Evolutionary conservation across 1,139 yeast species (phyloP), one percentile per base, ranked within the genome.

Genomic region (Lodderomyces margitis): DNA sequence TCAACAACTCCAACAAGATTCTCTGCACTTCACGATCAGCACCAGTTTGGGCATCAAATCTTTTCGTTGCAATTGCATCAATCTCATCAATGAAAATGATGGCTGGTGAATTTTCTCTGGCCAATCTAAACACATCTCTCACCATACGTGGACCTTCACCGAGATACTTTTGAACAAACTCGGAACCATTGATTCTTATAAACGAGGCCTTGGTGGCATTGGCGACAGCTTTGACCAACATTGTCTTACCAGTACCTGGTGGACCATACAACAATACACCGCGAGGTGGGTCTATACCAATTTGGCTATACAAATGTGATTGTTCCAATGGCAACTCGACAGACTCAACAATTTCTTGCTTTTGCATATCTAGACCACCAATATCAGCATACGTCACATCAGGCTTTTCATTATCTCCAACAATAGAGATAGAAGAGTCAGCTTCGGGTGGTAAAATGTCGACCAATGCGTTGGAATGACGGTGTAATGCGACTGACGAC

Each of bases 111-210:
- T 94, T 92, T 61, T 94, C 99, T 57, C 98, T 80, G 2, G 99
- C 99, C 51, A 94, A 75, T 59, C 98, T 77, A 71, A 94, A 94
- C 36, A 92, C 98, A 62, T 94, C 98, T 66, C 98, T 83, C 31
- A 92, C 98, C 98, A 94, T 92, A 70, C 99, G 81, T 46, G 98
- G 98, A 56, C 99, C 98, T 70, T 94, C 99, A 64, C 99, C 99
- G 44, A 94, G 78, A 62, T 94, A 94, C 65, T 94, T 94, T 63
- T 94, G 98, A 43, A 94, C 98, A 61, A 94, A 92, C 64, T 94
- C 99, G 0, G 98, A 91, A 42, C 98, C 98, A 54, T 89, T 94
- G 25, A 94, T 96, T 63, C 98, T 85, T 54, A 94, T 91, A 57
- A 94, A 94, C 5, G 97, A 77, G 1, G 98, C 98, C 2, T 96